Evolutionary conservation across 2,329 filamentous ascomycete genomes (phyloP), one percentile per base, ranked within the genome.

Genomic region (Cordyceps tenuipes): DNA sequence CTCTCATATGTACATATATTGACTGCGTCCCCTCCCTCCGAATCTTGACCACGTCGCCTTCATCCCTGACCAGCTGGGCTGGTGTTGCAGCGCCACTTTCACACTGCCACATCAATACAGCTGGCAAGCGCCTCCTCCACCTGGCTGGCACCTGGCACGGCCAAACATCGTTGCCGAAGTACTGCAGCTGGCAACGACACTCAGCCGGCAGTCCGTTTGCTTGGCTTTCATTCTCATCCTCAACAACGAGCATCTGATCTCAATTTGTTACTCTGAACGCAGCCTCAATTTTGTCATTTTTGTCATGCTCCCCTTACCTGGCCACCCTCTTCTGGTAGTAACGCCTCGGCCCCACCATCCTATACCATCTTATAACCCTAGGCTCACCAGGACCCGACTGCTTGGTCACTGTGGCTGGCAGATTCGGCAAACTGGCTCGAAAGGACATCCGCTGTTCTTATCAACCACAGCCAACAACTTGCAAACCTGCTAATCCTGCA

Each of bases 61-160:
- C 12, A 57, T 15, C 56, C 56, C 47, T 58, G 56, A 47, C 23
- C 56, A 58, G 56, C 56, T 58, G 56, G 47, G 23, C 47, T 21
- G 17, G n/a, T 29, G 29, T 29, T 29, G 29, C 46, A 29, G 46
- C 47, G 36, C 56, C 56, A 58, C 47, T 49, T 5, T 44, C 26
- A 50, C 54, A 57, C 55, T 59, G 57, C 57, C 57, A 59, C 57
- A 52, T 53, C 29, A 17, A 36, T 7, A 36, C 57, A 59, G 49
- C 57, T 59, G 57, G 57, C 56, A 43, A 7, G n/a, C 3, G n/a
- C n/a, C n/a, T n/a, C 21, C 34, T 29, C 7, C 36, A n/a, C 51
- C 50, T 43, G 34, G 19, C 50, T 43, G 34, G 19, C 48, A 36
- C 17, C 55, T 49, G 21, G 41, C 46, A 57, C n/a, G 39, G 10